These are phyloP conservation scores for Nicotiana tomentosiformis DNA, from an alignment of 257 asterid genomes.

Conservation along the genomic window DNA sequence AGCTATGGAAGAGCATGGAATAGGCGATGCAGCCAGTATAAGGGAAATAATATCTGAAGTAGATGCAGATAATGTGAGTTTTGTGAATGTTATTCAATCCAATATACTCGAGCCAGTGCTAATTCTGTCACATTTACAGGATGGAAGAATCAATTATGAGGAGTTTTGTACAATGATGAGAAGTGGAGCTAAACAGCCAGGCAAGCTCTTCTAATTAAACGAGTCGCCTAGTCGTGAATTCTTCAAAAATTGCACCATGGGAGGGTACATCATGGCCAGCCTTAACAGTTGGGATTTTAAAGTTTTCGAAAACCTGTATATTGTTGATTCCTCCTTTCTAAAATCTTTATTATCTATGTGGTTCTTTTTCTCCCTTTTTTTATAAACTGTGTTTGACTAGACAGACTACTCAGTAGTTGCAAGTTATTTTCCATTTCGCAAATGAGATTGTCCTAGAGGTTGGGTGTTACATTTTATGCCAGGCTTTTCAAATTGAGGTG, in stretches of 20 bases:
- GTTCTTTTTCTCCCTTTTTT: neutral
- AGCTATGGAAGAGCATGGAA: conserved; percentile 69
- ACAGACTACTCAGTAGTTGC: neutral
- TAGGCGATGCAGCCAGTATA: conserved; percentile 56
- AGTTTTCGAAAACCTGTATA: neutral
- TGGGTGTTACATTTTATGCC: neutral
- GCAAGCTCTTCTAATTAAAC: conserved; percentile 34
- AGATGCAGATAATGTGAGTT: conserved; percentile 72
- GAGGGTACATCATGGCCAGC: neutral
- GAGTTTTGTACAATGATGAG: conserved; percentile 90
- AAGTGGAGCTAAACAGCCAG: conserved; percentile 53
- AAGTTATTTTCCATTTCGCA: neutral
- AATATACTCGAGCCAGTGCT: neutral
- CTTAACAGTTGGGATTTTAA: neutral
- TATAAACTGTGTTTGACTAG: neutral
- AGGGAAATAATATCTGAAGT: conserved; percentile 79
- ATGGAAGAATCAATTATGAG: conserved; percentile 74
- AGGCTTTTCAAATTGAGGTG: neutral
- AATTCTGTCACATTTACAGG: conserved; percentile 33
- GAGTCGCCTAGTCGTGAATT: neutral
- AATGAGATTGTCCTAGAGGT: neutral
- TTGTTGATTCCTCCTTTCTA: neutral
- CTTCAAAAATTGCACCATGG: neutral
- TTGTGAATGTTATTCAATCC: neutral
- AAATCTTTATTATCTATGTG: neutral